Conservation (phyloP, 305 asterid species). For the Withania somnifera region DNA sequence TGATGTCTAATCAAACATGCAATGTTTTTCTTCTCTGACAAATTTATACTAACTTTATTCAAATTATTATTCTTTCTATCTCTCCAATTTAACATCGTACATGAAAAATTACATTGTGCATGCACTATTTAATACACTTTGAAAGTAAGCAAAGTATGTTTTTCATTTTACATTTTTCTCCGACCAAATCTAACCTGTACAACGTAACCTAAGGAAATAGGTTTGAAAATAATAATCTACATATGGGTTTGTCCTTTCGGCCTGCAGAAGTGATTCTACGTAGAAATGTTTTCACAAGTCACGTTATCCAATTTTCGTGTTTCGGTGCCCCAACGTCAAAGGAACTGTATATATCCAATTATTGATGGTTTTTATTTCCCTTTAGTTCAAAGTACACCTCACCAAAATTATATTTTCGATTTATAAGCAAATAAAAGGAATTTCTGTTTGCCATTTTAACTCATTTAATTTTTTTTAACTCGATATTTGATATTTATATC, state of each 20-base stretch:
- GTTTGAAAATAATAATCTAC: neutral
- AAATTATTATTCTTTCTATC: neutral
- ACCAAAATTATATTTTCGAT: neutral
- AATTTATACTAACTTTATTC: neutral
- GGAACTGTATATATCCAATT: neutral
- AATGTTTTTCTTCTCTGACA: neutral
- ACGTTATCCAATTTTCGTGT: neutral
- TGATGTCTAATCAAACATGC: conserved; percentile 4
- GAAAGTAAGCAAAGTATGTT: neutral
- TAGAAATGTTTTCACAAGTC: conserved; percentile 3
- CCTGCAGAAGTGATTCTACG: neutral
- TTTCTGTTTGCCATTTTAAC: neutral
- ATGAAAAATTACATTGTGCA: neutral
- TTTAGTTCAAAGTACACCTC: neutral
- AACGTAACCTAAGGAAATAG: neutral
- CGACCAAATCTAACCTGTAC: neutral
- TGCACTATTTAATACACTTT: neutral
- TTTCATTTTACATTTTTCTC: neutral
- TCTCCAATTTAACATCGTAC: neutral
- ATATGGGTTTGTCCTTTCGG: neutral
- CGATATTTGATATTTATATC: too few species aligned
- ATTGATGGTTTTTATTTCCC: neutral
- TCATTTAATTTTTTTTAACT: neutral
- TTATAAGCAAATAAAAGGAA: neutral
- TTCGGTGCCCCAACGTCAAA: conserved; percentile 5